Conservation (phyloP, 2,329 filamentous ascomycete genomes). For the Westerdykella sp. region DNA sequence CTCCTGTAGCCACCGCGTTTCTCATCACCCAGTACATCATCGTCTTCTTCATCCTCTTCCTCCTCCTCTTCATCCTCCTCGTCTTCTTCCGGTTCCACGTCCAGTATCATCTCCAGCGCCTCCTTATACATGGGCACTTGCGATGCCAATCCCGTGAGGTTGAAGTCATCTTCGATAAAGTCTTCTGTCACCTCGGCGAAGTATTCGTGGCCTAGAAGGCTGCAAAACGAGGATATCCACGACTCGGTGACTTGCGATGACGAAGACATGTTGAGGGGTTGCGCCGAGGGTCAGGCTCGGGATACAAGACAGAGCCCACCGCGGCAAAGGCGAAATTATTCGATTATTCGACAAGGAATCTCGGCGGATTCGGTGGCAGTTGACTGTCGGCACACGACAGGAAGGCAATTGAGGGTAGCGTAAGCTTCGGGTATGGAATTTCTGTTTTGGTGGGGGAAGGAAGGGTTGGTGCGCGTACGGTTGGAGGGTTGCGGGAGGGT, state of each 20-base stretch:
- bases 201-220: conserved; percentile 92
- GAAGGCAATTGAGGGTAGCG: no score
- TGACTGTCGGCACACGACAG: no score
- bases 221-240: conserved; percentile 98
- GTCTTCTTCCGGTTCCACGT: conserved; percentile 93
- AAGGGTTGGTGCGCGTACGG: no score
- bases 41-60: conserved; percentile 57
- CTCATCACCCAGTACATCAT: conserved; percentile 41
- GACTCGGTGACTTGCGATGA: conserved; percentile 65
- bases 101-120: conserved; percentile 97
- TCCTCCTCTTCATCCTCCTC: conserved; percentile 76
- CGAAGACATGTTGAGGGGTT: conserved; percentile 45
- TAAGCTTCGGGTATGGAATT: no score
- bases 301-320: neutral
- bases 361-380: neutral
- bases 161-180: conserved; percentile 99
- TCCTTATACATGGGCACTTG: conserved; percentile 99
- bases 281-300: neutral
- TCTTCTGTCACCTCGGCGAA: conserved; percentile 98
- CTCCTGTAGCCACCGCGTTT: conserved; percentile 53
- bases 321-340: neutral
- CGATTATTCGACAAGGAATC: neutral
- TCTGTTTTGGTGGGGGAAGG: no score
- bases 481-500: no score
- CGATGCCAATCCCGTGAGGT: conserved; percentile 87